Conservation (phyloP, 495 filamentous ascomycete genomes). For the Neurospora pannonica region DNA sequence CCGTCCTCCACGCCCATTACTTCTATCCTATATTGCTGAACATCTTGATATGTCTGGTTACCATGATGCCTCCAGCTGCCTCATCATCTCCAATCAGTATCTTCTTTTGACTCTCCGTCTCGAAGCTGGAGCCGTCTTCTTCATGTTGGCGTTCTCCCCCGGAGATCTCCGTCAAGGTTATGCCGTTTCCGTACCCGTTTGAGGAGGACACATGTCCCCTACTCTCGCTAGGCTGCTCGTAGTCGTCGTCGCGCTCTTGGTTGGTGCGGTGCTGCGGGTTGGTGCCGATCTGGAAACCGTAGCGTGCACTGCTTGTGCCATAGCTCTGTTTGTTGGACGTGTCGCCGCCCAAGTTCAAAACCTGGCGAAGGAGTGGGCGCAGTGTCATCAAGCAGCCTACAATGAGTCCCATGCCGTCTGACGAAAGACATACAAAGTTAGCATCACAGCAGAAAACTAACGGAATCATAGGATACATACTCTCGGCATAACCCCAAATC, state of each 20-base stretch:
- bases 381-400: neutral
- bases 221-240: neutral
- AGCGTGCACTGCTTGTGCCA: neutral
- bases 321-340: neutral
- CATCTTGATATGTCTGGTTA: neutral
- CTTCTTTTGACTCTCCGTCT: neutral
- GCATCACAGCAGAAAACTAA: neutral
- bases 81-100: neutral
- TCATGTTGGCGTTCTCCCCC: neutral
- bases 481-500: neutral
- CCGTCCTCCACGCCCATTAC: neutral
- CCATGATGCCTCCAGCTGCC: neutral
- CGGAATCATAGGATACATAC: neutral
- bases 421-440: neutral
- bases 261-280: neutral
- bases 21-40: neutral
- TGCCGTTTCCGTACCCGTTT: neutral
- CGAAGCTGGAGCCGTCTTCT: neutral
- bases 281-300: neutral
- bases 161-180: neutral
- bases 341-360: neutral
- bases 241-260: neutral
- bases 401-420: neutral
- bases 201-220: neutral
- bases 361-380: neutral